phyloP scores from a whole-genome alignment of 2,329 filamentous ascomycete genomes.

The Botrytis fabae region DNA sequence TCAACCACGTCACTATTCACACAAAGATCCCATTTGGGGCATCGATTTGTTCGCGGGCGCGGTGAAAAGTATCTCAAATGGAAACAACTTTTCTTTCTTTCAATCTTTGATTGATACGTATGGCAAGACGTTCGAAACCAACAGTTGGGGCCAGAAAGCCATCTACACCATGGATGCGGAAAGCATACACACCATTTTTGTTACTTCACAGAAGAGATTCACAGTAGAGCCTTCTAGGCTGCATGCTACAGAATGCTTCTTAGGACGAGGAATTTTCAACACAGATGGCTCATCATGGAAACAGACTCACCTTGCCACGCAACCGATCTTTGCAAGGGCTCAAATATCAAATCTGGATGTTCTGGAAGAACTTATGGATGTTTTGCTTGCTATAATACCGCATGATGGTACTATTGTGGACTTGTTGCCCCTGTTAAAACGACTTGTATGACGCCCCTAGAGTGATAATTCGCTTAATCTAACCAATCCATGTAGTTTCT shows the following conservation, averaged over 20 bases:
- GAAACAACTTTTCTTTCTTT: background rate
- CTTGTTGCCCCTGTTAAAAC: background rate
- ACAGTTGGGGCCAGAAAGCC: background rate
- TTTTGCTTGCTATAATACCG: background rate
- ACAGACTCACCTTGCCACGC: background rate
- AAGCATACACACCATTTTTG: background rate
- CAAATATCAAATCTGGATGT: background rate
- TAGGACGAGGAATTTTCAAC: background rate
- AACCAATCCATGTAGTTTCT: background rate
- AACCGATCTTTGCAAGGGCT: background rate
- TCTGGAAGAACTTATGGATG: background rate
- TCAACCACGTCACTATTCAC: background rate
- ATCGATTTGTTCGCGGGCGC: background rate
- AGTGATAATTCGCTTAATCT: background rate
- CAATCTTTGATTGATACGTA: background rate
- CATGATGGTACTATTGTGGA: background rate
- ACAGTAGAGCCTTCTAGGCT: background rate
- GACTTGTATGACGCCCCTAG: background rate
- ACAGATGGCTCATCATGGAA: background rate
- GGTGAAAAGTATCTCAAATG: background rate
- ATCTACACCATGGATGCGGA: background rate
- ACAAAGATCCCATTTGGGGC: background rate
- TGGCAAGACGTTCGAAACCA: background rate
- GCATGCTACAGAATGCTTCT: background rate
- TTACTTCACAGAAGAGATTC: background rate